Evolutionary conservation across 2,329 filamentous ascomycete species (phyloP), one percentile per base, ranked within the genome.

Genomic region (Stemphylium lycopersici): DNA sequence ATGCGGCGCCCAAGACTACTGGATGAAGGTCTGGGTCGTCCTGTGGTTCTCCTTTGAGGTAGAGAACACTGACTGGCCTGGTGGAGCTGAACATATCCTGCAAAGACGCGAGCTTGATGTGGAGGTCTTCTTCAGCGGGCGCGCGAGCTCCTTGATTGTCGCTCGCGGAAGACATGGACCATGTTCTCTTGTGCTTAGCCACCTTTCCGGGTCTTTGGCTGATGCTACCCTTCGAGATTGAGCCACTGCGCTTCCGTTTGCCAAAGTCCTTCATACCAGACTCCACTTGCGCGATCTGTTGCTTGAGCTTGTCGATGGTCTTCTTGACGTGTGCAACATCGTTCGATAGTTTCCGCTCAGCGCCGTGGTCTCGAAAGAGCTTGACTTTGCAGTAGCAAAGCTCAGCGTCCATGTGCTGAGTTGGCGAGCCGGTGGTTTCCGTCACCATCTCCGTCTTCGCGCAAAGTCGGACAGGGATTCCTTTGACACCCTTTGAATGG

Each of bases 401-500:
- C 74, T 98, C 93, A 1, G 85, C 78, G 12, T 67, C 65, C 11
- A 62, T 72, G 24, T 79, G 75, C 6, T 81, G 80, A 1, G 67
- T 60, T 4, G 69, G 63, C 36, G 72, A 70, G 52, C 82, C 80
- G 7, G 81, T 77, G 22, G 83, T 82, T 13, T 81, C 77, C 0
- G 83, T 77, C 1, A 93, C 55, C 10, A 87, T 76, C 60, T 90
- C 89, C 0, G 95, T 98, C 77, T 98, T 98, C 12, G 93, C 87
- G 74, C 93, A 98, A 0, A 98, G 83, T 50, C 95, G 83, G 4
- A 99, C 93, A 0, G 95, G 93, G 61, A 98, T 97, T 32, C 95
- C 95, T 77, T 98, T 99, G 43, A 99, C 95, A 40, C 95, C 95
- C 72, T 99, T 99, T 8, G 95, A 98, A 71, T 98, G 95, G 74